Conservation (phyloP, 202 grass and related monocot genomes). For the Panicum hallii region DNA sequence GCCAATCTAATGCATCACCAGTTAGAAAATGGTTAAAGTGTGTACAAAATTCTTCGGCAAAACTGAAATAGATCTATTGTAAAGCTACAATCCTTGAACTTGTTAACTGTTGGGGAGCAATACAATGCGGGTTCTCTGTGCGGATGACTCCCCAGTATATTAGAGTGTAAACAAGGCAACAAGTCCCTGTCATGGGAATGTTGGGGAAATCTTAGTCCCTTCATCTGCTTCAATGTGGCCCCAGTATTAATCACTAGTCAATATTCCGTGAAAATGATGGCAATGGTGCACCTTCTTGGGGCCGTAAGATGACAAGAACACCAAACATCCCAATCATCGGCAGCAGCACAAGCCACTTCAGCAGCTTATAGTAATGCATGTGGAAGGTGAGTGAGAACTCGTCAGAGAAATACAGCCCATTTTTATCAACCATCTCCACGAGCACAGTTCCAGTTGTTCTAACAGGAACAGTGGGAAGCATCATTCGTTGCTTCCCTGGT, state of each 20-base stretch:
- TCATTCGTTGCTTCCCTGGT: constrained; percentile 73
- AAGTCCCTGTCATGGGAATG: background rate
- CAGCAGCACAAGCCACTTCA: constrained; percentile 93
- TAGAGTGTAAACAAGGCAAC: constrained; percentile 25
- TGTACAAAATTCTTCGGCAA: constrained; percentile 42
- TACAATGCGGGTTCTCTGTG: constrained; percentile 8
- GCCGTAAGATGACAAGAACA: constrained; percentile 83
- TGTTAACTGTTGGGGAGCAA: constrained; percentile 35
- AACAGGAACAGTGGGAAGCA: constrained; percentile 92
- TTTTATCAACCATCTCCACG: constrained; percentile 91
- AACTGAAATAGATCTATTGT: constrained; percentile 31
- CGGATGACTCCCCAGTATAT: constrained; percentile 28
- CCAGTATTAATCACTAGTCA: constrained; percentile 54
- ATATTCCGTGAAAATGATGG: constrained; percentile 91
- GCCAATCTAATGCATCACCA: constrained; percentile 13
- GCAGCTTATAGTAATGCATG: constrained; percentile 92
- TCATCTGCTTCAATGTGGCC: constrained; percentile 1
- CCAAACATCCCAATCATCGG: constrained; percentile 94
- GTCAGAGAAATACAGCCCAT: constrained; percentile 88
- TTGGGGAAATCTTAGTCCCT: background rate
- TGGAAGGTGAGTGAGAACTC: constrained; percentile 98
- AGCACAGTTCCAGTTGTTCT: constrained; percentile 86
- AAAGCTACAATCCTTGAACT: constrained; percentile 37
- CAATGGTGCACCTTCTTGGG: constrained; percentile 84
- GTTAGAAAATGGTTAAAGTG: constrained; percentile 18